Evolutionary conservation across 371 early-diverging fungal species (phyloP).

Genomic region (Amoeboradix gromovi): DNA sequence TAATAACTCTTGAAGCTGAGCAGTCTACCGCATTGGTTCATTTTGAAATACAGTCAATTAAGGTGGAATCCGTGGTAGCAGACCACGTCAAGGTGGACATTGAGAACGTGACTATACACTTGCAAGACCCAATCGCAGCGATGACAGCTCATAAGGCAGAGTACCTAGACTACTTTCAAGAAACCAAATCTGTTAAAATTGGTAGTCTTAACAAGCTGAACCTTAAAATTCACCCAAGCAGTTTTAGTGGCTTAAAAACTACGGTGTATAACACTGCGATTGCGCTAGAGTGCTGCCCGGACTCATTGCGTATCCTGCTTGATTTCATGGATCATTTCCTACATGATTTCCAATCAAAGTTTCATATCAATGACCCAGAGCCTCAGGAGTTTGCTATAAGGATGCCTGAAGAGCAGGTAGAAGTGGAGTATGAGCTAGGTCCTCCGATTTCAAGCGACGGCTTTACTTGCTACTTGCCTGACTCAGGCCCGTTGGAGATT

Average conservation of each 20-base stretch:
- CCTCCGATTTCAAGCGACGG: neutral
- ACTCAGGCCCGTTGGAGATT: neutral
- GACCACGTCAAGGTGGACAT: too few species aligned
- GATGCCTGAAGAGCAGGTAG: neutral
- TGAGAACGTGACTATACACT: too few species aligned
- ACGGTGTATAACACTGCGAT: neutral
- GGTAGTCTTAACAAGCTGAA: neutral
- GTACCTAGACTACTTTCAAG: neutral
- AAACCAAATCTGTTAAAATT: neutral
- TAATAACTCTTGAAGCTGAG: too few species aligned
- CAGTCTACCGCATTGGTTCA: too few species aligned
- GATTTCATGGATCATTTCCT: too few species aligned
- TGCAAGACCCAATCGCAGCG: neutral
- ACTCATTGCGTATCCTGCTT: neutral
- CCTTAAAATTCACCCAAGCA: neutral
- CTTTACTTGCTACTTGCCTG: neutral
- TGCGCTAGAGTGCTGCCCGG: neutral
- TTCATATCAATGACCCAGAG: too few species aligned
- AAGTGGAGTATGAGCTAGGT: neutral
- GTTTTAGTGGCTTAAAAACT: neutral
- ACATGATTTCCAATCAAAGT: too few species aligned
- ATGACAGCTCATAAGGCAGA: too few species aligned
- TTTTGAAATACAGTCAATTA: too few species aligned
- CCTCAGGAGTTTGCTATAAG: too few species aligned
- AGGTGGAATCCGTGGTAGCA: too few species aligned